These are phyloP conservation scores for Tricholoma sp. DNA, from an alignment of 768 basidiomycete genomes.

Conservation along the genomic window DNA sequence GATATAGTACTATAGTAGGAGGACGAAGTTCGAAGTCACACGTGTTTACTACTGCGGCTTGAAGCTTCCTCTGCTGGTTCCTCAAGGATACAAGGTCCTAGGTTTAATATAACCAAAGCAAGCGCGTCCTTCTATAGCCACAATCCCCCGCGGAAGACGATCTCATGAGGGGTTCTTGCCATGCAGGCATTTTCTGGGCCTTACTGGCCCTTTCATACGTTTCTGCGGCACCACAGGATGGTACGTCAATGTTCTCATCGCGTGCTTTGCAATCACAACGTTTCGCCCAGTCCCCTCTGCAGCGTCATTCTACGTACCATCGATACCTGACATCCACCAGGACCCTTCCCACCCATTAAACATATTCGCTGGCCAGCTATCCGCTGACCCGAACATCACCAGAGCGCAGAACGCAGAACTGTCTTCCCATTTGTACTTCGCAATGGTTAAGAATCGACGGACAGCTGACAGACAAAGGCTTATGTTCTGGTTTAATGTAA, in stretches of 20 bases:
- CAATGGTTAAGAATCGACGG: constrained; percentile 82
- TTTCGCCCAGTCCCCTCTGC: constrained; percentile 62
- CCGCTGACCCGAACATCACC: constrained; percentile 64
- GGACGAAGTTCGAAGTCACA: too few relatives aligned
- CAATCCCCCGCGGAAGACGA: neutral
- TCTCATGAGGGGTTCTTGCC: constrained; percentile 8
- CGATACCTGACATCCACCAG: constrained; percentile 72
- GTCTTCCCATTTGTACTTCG: constrained; percentile 80
- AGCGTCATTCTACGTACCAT: constrained; percentile 77
- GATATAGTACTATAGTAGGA: too few relatives aligned
- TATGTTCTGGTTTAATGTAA: constrained; percentile 96
- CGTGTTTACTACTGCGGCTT: neutral
- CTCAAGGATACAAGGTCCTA: neutral
- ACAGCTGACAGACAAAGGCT: constrained; percentile 86
- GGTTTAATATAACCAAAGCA: neutral
- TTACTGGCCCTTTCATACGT: constrained; percentile 7
- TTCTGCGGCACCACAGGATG: constrained; percentile 31
- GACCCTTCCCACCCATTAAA: constrained; percentile 66
- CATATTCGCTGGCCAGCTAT: constrained; percentile 79
- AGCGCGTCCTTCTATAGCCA: neutral
- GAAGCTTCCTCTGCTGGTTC: neutral
- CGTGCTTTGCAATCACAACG: constrained; percentile 1
- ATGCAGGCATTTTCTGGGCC: constrained; percentile 7
- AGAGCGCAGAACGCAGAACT: constrained; percentile 51
- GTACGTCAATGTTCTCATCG: constrained; percentile 25